Percentiles rank a stretch among this genome's conserved stretches.
phyloP scores from a whole-genome alignment of 306 rosid species.

The Quercus gilva region DNA sequence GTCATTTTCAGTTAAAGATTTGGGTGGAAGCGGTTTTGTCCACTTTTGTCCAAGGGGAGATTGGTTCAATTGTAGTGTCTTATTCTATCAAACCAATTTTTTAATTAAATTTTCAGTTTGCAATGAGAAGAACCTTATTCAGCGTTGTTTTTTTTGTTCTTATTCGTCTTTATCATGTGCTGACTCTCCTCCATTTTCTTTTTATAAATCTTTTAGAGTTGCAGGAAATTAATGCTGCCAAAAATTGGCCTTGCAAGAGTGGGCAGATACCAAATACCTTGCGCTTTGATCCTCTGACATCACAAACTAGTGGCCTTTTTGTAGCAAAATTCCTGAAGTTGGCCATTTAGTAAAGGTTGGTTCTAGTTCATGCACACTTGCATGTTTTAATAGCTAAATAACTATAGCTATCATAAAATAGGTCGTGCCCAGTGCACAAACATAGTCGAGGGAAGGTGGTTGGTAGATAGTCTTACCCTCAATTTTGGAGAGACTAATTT shows the following conservation, averaged over 20 bases:
- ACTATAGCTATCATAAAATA: not conserved
- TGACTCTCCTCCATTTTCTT: not conserved
- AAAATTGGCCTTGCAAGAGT: conserved; percentile 77
- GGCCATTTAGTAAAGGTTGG: conserved; percentile 18
- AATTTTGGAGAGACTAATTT: no score
- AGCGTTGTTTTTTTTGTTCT: not conserved
- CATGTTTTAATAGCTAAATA: not conserved
- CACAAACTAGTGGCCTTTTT: conserved; percentile 85
- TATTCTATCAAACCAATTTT: not conserved
- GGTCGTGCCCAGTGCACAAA: no score
- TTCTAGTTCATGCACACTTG: not conserved
- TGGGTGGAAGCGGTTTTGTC: not conserved
- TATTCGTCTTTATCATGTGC: conserved; percentile 5
- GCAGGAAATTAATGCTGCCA: conserved; percentile 56
- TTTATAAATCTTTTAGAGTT: conserved; percentile 36
- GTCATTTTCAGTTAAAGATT: not conserved
- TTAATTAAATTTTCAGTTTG: not conserved
- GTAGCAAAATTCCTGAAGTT: conserved; percentile 64
- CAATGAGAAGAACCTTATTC: not conserved
- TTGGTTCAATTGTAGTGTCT: not conserved
- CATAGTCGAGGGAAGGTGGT: no score
- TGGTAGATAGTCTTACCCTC: no score
- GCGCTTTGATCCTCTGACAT: conserved; percentile 72
- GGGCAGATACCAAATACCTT: conserved; percentile 57
- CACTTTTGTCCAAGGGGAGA: not conserved